A percentile compares a stretch with the other conserved stretches of the same genome.
Conservation (phyloP, 148 eudicot genomes). For the Camellia lanceoleosa region DNA sequence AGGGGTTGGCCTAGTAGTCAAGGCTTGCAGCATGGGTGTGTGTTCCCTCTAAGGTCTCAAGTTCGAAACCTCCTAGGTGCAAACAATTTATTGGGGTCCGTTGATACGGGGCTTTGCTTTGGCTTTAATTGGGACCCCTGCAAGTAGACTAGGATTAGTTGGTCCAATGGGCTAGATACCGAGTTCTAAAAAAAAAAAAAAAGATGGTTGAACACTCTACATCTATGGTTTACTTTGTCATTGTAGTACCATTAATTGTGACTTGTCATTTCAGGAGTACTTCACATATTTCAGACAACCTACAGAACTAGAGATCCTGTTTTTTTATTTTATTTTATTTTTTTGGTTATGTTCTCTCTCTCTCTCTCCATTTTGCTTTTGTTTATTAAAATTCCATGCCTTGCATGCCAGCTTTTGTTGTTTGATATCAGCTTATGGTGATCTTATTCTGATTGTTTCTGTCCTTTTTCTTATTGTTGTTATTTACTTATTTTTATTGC, state of each 20-base stretch:
- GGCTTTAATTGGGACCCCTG: too few species aligned
- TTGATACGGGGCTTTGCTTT: too few species aligned
- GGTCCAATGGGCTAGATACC: too few species aligned
- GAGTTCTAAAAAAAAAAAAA: too few species aligned
- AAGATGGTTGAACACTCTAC: background rate
- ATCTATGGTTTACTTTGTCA: background rate
- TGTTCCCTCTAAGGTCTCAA: too few species aligned
- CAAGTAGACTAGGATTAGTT: too few species aligned
- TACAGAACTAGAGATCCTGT: background rate
- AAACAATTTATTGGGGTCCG: too few species aligned
- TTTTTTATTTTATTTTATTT: too few species aligned
- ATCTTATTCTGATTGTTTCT: constrained; percentile 8
- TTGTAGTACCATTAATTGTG: background rate
- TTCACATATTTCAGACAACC: background rate
- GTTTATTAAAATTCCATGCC: background rate
- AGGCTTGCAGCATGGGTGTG: too few species aligned
- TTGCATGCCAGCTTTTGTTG: background rate
- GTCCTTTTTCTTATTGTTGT: background rate
- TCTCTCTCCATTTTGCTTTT: background rate
- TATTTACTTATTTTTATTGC: constrained; percentile 18
- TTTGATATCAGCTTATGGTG: background rate
- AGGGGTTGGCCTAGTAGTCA: too few species aligned
- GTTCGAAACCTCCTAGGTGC: too few species aligned
- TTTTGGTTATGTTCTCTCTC: too few species aligned
- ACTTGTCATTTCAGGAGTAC: background rate